Evolutionary conservation across 768 basidiomycete genomes (phyloP).

Genomic region (Sarcomyxa edulis): DNA sequence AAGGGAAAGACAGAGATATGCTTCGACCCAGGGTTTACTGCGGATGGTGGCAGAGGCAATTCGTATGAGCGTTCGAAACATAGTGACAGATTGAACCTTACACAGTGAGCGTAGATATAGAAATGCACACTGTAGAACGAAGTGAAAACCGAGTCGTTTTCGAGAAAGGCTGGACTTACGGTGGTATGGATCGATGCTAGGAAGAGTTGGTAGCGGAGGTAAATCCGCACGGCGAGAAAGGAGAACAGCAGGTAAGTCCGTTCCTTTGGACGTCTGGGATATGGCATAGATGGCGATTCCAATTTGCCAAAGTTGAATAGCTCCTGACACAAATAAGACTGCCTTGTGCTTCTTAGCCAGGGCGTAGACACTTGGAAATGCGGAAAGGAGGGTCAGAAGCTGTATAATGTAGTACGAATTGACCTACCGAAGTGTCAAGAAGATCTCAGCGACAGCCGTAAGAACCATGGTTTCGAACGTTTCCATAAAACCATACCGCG

Average conservation of each 20-base stretch:
- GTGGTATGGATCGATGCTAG: conserved; percentile 7
- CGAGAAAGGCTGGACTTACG: not conserved
- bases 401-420: not conserved
- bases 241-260: conserved; percentile 2
- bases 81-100: not conserved
- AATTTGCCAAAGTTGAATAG: conserved; percentile 7
- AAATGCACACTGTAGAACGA: conserved; percentile 6
- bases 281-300: conserved; percentile 5
- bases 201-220: conserved; percentile 1
- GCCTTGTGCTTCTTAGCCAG: conserved; percentile 4
- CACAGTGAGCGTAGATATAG: conserved; percentile 4
- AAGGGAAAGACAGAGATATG: conserved; percentile 12
- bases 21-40: conserved; percentile 7
- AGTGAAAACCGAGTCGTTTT: not conserved
- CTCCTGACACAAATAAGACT: not conserved
- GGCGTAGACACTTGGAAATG: conserved; percentile 4
- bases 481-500: conserved; percentile 8
- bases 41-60: too few relatives aligned
- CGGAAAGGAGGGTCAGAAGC: not conserved
- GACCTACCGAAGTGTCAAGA: conserved; percentile 6
- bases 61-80: not conserved
- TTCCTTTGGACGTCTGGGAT: conserved; percentile 3
- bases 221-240: conserved; percentile 1
- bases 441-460: conserved; percentile 6
- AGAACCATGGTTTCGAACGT: conserved; percentile 7